phyloP scores from a whole-genome alignment of 352 stramenopile species.

The Globisporangium alternatum region DNA sequence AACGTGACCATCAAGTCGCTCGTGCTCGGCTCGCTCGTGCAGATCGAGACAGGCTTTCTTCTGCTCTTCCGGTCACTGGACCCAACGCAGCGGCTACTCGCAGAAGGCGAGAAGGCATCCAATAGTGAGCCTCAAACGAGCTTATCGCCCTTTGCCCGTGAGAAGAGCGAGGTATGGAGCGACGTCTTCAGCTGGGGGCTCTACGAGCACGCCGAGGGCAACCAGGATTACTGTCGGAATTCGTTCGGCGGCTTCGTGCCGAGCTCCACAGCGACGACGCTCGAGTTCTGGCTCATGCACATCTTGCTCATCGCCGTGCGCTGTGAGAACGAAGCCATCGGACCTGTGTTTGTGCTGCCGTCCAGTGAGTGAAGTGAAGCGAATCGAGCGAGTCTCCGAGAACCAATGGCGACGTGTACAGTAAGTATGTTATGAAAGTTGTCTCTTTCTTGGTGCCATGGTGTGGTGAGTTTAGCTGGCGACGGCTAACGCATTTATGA shows the following conservation, averaged over 20 bases:
- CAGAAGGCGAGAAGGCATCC: background rate
- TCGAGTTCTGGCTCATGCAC: constrained; percentile 72
- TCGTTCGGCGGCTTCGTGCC: constrained; percentile 63
- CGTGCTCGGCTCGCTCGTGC: constrained; percentile 48
- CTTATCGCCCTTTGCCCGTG: constrained; percentile 20
- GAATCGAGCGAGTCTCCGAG: background rate
- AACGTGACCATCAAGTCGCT: constrained; percentile 50
- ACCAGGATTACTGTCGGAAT: constrained; percentile 47
- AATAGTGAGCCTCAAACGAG: background rate
- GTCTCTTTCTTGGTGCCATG: too few species aligned
- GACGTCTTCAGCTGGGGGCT: constrained; percentile 68
- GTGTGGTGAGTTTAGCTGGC: too few species aligned
- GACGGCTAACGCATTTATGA: too few species aligned
- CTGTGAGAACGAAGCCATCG: constrained; percentile 60
- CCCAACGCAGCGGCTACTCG: constrained; percentile 22
- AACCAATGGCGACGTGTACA: background rate
- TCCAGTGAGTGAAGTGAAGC: background rate
- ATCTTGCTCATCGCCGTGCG: constrained; percentile 63
- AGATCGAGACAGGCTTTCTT: constrained; percentile 58
- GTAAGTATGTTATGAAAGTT: background rate
- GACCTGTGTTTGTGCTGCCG: constrained; percentile 45
- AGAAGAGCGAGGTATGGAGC: constrained; percentile 38
- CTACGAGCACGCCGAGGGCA: constrained; percentile 40
- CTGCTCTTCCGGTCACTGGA: constrained; percentile 64
- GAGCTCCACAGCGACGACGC: constrained; percentile 34